phyloP scores from a whole-genome alignment of 139 green algal genomes.

The Micractinium sp. region DNA sequence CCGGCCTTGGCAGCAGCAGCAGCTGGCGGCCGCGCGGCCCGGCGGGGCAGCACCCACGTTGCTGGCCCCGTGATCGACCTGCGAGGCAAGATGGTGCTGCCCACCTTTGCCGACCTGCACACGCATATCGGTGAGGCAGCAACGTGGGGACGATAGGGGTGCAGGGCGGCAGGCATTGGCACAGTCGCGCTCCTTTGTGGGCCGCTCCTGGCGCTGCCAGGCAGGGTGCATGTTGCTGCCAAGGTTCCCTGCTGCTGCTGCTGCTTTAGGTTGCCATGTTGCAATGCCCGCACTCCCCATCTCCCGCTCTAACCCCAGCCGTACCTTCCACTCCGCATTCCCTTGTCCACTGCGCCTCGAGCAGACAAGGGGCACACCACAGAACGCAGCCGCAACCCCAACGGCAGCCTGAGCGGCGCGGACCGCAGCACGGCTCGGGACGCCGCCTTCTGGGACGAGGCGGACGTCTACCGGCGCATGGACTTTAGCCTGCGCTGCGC shows the following conservation, averaged over 20 bases:
- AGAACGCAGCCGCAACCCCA: constrained; percentile 71
- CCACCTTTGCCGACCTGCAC: constrained; percentile 77
- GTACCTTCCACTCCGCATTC: background rate
- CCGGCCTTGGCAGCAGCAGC: background rate
- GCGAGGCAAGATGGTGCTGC: constrained; percentile 52
- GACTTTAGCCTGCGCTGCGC: constrained; percentile 76
- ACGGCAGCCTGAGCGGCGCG: constrained; percentile 65
- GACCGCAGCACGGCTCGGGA: constrained; percentile 70
- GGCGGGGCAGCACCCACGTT: background rate
- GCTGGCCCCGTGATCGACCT: constrained; percentile 28
- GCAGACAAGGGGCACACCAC: constrained; percentile 80
- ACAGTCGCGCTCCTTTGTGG: too few relatives aligned
- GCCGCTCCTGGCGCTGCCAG: too few relatives aligned
- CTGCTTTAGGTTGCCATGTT: background rate
- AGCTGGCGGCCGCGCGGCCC: too few relatives aligned
- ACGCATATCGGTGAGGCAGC: constrained; percentile 76
- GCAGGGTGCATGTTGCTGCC: background rate
- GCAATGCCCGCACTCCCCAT: background rate
- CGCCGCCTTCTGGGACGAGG: constrained; percentile 64
- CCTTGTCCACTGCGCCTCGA: background rate
- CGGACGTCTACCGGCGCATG: constrained; percentile 72
- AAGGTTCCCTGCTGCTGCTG: background rate
- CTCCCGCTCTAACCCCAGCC: background rate
- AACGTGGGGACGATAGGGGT: background rate
- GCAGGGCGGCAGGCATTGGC: too few relatives aligned